A percentile compares a stretch with the other conserved stretches of the same genome.
These are phyloP conservation scores for Metschnikowia dekortorum DNA, from an alignment of 805 yeast species.

Conservation along the genomic window DNA sequence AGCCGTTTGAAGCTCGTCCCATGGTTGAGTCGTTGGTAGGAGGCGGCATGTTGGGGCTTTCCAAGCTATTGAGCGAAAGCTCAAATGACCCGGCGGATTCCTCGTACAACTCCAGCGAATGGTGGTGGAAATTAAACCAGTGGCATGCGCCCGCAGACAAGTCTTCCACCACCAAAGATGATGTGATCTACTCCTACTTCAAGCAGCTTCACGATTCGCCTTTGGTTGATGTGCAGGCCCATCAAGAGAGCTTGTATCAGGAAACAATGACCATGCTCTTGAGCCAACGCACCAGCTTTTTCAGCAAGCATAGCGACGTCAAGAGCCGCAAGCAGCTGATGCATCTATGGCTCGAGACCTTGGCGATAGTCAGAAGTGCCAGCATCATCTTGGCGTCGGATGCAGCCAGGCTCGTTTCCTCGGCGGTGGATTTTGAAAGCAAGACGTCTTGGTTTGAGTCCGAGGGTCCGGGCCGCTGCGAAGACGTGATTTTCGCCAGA, in stretches of 20 bases:
- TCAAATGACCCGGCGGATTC: slow-evolving; percentile 15
- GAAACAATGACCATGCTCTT: neutral
- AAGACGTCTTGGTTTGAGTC: slow-evolving; percentile 12
- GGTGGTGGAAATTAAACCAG: slow-evolving; percentile 71
- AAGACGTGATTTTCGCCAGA: slow-evolving; percentile 38
- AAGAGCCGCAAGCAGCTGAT: neutral
- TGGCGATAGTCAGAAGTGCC: slow-evolving; percentile 7
- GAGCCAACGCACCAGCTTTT: neutral
- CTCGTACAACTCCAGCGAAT: slow-evolving; percentile 36
- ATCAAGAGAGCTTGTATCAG: neutral
- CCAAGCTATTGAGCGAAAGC: slow-evolving; percentile 41
- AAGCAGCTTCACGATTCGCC: slow-evolving; percentile 43
- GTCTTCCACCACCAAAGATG: slow-evolving; percentile 34
- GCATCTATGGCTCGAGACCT: slow-evolving; percentile 5
- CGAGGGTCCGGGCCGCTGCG: slow-evolving; percentile 4
- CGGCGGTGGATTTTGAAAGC: slow-evolving; percentile 8
- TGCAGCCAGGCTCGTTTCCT: slow-evolving; percentile 3
- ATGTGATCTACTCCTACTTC: slow-evolving; percentile 49
- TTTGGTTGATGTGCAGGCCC: neutral
- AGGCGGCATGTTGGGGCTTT: slow-evolving; percentile 56
- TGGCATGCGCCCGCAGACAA: slow-evolving; percentile 68
- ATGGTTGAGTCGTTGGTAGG: slow-evolving; percentile 38
- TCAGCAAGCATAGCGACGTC: neutral
- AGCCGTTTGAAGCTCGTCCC: slow-evolving; percentile 7
- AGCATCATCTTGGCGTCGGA: slow-evolving; percentile 3